Percentiles rank a stretch among this genome's conserved stretches.
phyloP scores from a whole-genome alignment of 345 rosid genomes.

The Citrus trifoliata region DNA sequence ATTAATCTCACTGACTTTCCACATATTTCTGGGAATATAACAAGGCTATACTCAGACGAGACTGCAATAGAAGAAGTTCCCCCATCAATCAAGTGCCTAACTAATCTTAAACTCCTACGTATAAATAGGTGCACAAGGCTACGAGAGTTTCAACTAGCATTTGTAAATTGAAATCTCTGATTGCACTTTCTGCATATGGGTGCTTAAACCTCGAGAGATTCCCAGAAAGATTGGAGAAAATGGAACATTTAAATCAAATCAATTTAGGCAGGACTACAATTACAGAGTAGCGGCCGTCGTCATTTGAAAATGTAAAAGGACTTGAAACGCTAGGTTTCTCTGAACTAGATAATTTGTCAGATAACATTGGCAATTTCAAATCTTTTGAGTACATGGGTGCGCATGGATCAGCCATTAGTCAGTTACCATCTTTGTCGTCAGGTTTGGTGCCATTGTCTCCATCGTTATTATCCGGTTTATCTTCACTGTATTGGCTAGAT shows the following conservation, averaged over 20 bases:
- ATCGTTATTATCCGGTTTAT: too few relatives aligned
- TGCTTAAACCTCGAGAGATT: background rate
- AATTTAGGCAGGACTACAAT: background rate
- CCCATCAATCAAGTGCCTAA: background rate
- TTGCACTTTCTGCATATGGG: background rate
- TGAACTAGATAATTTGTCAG: background rate
- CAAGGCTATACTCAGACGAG: background rate
- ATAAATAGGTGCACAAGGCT: background rate
- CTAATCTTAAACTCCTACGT: background rate
- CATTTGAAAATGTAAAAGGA: too few relatives aligned
- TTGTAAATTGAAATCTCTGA: constrained; percentile 1
- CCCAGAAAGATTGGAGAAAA: background rate
- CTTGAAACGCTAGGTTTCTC: too few relatives aligned
- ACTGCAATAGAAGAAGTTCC: background rate
- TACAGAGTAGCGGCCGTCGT: too few relatives aligned
- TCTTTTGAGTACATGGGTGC: background rate
- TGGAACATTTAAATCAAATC: background rate
- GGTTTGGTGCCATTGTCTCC: background rate
- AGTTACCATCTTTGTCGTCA: background rate
- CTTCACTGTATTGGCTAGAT: too few relatives aligned
- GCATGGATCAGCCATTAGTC: too few relatives aligned
- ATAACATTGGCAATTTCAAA: background rate
- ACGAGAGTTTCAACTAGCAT: background rate
- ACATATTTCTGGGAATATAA: background rate
- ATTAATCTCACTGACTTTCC: background rate